Percentiles rank a stretch among this genome's conserved stretches.
Conservation (phyloP, 768 basidiomycete genomes). For the Trametes gibbosa region DNA sequence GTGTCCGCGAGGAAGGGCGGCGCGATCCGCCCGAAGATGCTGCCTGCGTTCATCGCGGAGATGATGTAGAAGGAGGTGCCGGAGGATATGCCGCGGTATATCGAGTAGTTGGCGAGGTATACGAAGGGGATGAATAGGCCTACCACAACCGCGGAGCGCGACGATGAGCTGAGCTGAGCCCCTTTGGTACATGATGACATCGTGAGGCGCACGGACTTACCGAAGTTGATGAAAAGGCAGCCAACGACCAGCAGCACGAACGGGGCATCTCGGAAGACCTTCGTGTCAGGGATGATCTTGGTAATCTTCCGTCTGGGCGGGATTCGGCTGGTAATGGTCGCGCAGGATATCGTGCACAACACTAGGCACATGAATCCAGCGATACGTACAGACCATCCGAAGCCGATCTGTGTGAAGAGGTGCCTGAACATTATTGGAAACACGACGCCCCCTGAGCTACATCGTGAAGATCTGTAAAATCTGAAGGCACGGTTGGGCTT, state of each 20-base stretch:
- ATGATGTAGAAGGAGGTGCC: slow-evolving; percentile 27
- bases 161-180: neutral
- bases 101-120: slow-evolving; percentile 30
- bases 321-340: slow-evolving; percentile 41
- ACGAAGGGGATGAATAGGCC: slow-evolving; percentile 28
- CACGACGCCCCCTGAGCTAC: slow-evolving; percentile 57
- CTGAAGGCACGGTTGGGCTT: neutral
- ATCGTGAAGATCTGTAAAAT: neutral
- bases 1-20: slow-evolving; percentile 29
- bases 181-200: neutral
- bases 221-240: slow-evolving; percentile 58
- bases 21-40: slow-evolving; percentile 27
- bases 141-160: neutral
- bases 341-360: slow-evolving; percentile 45
- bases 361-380: slow-evolving; percentile 49
- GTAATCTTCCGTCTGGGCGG: slow-evolving; percentile 19
- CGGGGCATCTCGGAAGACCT: slow-evolving; percentile 41
- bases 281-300: slow-evolving; percentile 21
- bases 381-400: slow-evolving; percentile 61
- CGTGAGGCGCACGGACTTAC: slow-evolving; percentile 31
- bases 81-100: slow-evolving; percentile 21
- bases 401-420: slow-evolving; percentile 55
- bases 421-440: slow-evolving; percentile 64
- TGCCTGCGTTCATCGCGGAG: slow-evolving; percentile 30
- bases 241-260: slow-evolving; percentile 55